A percentile compares a stretch with the other conserved stretches of the same genome.
These are phyloP conservation scores for Penicillium longicatenatum DNA, from an alignment of 495 filamentous ascomycete genomes.

Conservation along the genomic window DNA sequence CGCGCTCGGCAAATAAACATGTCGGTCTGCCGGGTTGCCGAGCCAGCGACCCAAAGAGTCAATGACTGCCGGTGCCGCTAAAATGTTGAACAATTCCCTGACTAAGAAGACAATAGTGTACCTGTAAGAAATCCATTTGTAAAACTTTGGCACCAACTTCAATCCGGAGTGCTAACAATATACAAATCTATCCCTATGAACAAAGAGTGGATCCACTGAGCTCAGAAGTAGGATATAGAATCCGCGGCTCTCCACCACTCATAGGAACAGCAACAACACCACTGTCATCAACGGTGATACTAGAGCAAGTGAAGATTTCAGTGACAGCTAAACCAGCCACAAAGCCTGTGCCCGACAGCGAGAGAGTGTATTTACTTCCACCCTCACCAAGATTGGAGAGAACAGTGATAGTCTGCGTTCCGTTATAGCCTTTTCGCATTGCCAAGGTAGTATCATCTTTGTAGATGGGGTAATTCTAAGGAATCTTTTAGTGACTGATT, in stretches of 20 bases:
- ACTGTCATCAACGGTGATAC: constrained; percentile 35
- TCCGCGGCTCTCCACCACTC: constrained; percentile 30
- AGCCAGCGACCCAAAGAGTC: too few species aligned
- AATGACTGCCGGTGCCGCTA: too few species aligned
- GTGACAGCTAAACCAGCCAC: constrained; percentile 33
- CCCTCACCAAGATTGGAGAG: constrained; percentile 59
- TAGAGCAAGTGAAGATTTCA: constrained; percentile 49
- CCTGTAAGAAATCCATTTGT: too few species aligned
- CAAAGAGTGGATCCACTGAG: constrained; percentile 18
- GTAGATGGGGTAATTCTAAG: constrained; percentile 55
- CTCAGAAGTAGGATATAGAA: constrained; percentile 27
- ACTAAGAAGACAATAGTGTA: too few species aligned
- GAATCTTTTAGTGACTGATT: neutral
- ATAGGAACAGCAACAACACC: constrained; percentile 41
- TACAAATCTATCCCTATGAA: constrained; percentile 1
- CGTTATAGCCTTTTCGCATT: constrained; percentile 63
- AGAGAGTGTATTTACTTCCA: constrained; percentile 48
- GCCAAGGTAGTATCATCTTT: constrained; percentile 58
- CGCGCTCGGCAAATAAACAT: too few species aligned
- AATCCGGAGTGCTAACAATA: neutral
- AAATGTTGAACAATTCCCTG: too few species aligned
- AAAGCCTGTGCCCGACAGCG: constrained; percentile 45
- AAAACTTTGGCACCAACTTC: too few species aligned
- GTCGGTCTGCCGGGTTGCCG: too few species aligned
- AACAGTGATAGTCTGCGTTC: constrained; percentile 58